A percentile compares a stretch with the other conserved stretches of the same genome.
Evolutionary conservation across 208 protist species (phyloP).

Genomic region (Wallacemonas sp.): DNA sequence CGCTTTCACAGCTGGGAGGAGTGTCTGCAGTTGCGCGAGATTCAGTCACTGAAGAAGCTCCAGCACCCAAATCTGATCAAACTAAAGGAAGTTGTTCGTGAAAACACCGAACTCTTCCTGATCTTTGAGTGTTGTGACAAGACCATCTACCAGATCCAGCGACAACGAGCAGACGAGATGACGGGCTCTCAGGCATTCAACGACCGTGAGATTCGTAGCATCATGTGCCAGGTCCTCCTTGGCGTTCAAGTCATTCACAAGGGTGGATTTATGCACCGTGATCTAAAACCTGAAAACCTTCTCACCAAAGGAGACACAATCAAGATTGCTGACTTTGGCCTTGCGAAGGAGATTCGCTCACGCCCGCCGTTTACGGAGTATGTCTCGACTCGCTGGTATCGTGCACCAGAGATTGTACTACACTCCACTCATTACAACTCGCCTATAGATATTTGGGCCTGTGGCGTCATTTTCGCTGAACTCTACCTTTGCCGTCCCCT

Average conservation of each 20-base stretch:
- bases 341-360: conserved; percentile 95
- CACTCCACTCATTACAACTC: conserved; percentile 97
- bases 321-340: conserved; percentile 98
- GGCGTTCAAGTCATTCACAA: conserved; percentile 91
- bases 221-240: conserved; percentile 91
- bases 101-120: conserved; percentile 97
- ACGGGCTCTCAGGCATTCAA: conserved; percentile 87
- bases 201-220: conserved; percentile 93
- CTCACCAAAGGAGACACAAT: conserved; percentile 85
- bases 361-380: conserved; percentile 97
- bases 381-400: conserved; percentile 98
- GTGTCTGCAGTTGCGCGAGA: conserved; percentile 96
- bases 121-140: conserved; percentile 98
- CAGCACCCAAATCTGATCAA: conserved; percentile 98
- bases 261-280: conserved; percentile 92
- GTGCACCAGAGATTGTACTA: conserved; percentile 97
- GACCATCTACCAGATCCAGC: conserved; percentile 96
- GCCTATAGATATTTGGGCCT: conserved; percentile 98
- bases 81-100: conserved; percentile 97
- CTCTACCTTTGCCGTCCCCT: conserved; percentile 92
- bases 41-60: conserved; percentile 95
- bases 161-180: conserved; percentile 82
- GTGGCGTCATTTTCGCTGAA: conserved; percentile 96
- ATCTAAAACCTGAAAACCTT: conserved; percentile 95
- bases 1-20: conserved; percentile 98